A percentile compares a stretch with the other conserved stretches of the same genome.
phyloP scores from a whole-genome alignment of 768 basidiomycete species.

The Clavulina sp. region DNA sequence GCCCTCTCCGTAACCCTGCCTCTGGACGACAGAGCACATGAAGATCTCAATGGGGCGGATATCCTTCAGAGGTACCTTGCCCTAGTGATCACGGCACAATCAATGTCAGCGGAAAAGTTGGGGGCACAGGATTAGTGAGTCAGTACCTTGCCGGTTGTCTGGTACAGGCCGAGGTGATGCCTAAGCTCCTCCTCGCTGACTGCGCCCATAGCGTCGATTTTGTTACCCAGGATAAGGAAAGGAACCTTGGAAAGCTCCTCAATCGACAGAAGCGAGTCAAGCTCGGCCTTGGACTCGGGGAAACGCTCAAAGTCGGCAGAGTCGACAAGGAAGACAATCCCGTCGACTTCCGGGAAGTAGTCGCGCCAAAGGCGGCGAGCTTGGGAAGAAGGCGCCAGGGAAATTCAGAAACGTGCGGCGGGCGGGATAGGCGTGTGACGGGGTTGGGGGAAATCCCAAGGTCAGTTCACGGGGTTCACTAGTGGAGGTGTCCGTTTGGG shows the following conservation, averaged over 20 bases:
- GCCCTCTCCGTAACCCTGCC: conserved; percentile 96
- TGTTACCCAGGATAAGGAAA: conserved; percentile 96
- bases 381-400: conserved; percentile 13
- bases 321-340: conserved; percentile 96
- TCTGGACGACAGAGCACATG: conserved; percentile 99
- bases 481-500: neutral
- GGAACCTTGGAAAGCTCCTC: conserved; percentile 93
- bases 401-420: neutral
- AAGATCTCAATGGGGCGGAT: conserved; percentile 98
- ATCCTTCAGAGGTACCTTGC: conserved; percentile 90
- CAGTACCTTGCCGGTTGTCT: conserved; percentile 96
- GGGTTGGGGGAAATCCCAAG: neutral
- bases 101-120: neutral
- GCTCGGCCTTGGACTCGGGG: conserved; percentile 88
- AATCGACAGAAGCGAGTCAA: conserved; percentile 88
- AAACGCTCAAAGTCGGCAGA: conserved; percentile 94
- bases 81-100: conserved; percentile 29
- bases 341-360: conserved; percentile 99
- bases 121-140: neutral
- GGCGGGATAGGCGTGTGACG: too few relatives aligned
- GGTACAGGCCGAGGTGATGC: conserved; percentile 86
- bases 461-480: neutral
- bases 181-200: conserved; percentile 96
- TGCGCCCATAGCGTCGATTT: conserved; percentile 96
- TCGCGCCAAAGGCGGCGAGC: conserved; percentile 98